Percentiles rank a stretch among this genome's conserved stretches.
Evolutionary conservation across 1,284 basidiomycete species (phyloP).

Genomic region (Cutaneotrichosporon cutaneum): DNA sequence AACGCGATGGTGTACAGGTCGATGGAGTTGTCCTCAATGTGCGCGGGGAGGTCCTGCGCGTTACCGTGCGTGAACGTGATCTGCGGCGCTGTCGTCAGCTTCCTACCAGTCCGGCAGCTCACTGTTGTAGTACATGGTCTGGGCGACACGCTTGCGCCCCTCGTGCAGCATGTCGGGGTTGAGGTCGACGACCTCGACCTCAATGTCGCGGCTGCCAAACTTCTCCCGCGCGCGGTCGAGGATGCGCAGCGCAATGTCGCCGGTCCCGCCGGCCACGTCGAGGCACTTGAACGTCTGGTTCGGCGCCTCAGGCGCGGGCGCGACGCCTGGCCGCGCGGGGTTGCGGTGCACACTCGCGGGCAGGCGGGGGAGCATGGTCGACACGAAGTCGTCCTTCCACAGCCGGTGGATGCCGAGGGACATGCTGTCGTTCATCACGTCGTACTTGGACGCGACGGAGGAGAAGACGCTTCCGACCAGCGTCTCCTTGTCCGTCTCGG

Average conservation of each 20-base stretch:
- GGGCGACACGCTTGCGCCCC: conserved; percentile 84
- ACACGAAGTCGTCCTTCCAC: conserved; percentile 95
- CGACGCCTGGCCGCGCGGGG: conserved; percentile 39
- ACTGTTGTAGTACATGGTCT: conserved; percentile 97
- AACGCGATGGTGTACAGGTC: conserved; percentile 99
- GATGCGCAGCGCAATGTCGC: conserved; percentile 93
- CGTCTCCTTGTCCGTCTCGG: conserved; percentile 67
- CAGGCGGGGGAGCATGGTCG: conserved; percentile 67
- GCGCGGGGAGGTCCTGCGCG: conserved; percentile 72
- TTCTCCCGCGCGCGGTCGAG: conserved; percentile 87
- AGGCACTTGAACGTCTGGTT: conserved; percentile 62
- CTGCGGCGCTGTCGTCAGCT: conserved; percentile 70
- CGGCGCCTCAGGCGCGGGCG: conserved; percentile 51
- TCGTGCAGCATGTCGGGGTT: conserved; percentile 94
- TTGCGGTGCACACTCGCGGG: conserved; percentile 46
- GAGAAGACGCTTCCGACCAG: conserved; percentile 89
- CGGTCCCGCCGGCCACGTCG: conserved; percentile 96
- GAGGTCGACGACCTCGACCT: conserved; percentile 90
- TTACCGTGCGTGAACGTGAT: conserved; percentile 91
- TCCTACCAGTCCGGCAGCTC: neutral
- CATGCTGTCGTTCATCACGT: conserved; percentile 98
- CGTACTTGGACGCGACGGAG: conserved; percentile 93
- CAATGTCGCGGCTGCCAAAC: conserved; percentile 82
- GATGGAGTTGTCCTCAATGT: conserved; percentile 71
- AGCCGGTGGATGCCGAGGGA: conserved; percentile 93